Conservation (phyloP, 2,329 filamentous ascomycete species). For the Acephala macrosclerotiorum region DNA sequence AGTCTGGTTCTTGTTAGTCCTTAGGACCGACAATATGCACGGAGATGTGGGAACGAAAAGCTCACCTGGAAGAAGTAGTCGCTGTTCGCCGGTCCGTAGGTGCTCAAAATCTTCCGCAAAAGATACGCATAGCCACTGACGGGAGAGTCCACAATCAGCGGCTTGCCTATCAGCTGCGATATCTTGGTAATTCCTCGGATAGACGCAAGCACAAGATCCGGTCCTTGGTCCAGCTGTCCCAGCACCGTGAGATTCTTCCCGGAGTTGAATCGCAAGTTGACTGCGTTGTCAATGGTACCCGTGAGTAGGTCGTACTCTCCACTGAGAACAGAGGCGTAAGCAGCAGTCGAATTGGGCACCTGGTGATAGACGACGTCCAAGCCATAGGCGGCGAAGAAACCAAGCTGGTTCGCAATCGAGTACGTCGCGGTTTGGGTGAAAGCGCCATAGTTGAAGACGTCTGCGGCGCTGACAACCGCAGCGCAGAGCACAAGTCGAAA, state of each 20-base stretch:
- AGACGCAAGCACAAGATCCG: slow-evolving; percentile 43
- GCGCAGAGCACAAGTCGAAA: slow-evolving; percentile 1
- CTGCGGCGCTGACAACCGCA: slow-evolving; percentile 7
- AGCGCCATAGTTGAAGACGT: slow-evolving; percentile 27
- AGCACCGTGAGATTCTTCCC: slow-evolving; percentile 40
- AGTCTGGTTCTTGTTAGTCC: slow-evolving; percentile 24
- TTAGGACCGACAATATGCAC: background rate
- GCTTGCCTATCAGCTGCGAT: slow-evolving; percentile 38
- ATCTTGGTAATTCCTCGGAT: slow-evolving; percentile 39
- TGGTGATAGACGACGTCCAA: slow-evolving; percentile 42
- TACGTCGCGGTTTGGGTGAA: slow-evolving; percentile 40
- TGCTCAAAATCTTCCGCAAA: slow-evolving; percentile 33
- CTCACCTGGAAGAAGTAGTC: slow-evolving; percentile 36
- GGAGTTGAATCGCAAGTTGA: slow-evolving; percentile 43
- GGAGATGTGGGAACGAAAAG: background rate
- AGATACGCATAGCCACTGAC: slow-evolving; percentile 42
- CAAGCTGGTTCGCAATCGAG: slow-evolving; percentile 43
- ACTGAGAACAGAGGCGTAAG: slow-evolving; percentile 35
- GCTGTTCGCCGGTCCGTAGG: slow-evolving; percentile 33
- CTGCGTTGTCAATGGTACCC: slow-evolving; percentile 43
- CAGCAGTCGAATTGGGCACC: slow-evolving; percentile 41
- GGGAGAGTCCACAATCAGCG: slow-evolving; percentile 42
- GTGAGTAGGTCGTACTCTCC: slow-evolving; percentile 43
- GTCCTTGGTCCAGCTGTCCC: slow-evolving; percentile 44
- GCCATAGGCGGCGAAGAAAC: slow-evolving; percentile 40